A percentile compares a stretch with the other conserved stretches of the same genome.
Conservation (phyloP, 495 filamentous ascomycete genomes). For the Aspergillus nidulans region DNA sequence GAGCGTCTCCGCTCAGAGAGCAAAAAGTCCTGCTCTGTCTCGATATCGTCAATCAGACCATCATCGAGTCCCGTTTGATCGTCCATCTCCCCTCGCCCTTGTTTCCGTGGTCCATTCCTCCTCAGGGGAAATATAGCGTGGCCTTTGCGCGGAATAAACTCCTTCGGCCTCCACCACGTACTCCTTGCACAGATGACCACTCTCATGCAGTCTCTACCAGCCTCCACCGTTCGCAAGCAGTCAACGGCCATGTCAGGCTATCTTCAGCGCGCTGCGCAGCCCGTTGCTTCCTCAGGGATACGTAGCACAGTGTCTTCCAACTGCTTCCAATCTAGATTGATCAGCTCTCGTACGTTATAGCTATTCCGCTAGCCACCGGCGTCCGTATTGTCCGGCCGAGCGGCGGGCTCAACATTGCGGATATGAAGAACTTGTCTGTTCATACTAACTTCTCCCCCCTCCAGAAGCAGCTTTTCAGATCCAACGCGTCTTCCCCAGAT, state of each 20-base stretch:
- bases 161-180: neutral
- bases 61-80: conserved; percentile 12
- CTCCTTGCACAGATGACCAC: conserved; percentile 30
- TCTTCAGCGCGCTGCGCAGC: conserved; percentile 21
- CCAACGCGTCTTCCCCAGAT: conserved; percentile 13
- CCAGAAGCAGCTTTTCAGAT: conserved; percentile 21
- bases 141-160: conserved; percentile 1
- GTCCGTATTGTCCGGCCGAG: neutral
- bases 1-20: conserved; percentile 24
- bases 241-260: conserved; percentile 24
- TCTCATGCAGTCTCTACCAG: conserved; percentile 30
- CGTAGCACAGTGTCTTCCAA: conserved; percentile 33
- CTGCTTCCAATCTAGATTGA: conserved; percentile 26
- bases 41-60: conserved; percentile 11
- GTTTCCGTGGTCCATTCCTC: neutral
- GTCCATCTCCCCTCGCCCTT: neutral
- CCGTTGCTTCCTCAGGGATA: conserved; percentile 32
- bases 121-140: neutral
- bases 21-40: conserved; percentile 23
- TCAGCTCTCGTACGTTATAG: conserved; percentile 30
- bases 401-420: neutral
- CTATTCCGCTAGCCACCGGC: conserved; percentile 11
- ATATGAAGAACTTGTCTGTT: conserved; percentile 1
- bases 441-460: conserved; percentile 13
- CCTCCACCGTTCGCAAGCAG: conserved; percentile 37